Base-by-base conservation (phyloP, 2,329 filamentous ascomycete species). In the Diaporthe amygdali region DNA sequence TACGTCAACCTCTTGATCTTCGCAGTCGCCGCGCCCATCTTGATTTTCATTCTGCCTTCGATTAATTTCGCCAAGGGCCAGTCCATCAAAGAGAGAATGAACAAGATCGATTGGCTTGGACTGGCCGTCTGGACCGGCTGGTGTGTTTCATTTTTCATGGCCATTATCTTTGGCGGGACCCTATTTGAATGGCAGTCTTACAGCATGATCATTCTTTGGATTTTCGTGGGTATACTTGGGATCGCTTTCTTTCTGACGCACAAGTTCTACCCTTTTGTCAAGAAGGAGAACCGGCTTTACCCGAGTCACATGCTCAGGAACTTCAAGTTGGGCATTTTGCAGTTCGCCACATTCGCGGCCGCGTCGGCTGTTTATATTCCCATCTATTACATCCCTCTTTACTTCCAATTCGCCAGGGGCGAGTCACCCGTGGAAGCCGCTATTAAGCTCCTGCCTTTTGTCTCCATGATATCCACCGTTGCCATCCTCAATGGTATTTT, bases 351-450 rank as follows among this genome's bases (percentile, higher is more conserved):
- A 22, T 15, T 15, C 6, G 10, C 3, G 17, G 3, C 5, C 6
- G 44, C 17, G 22, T 32, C n/a, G 25, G 27, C 8, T n/a, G 15
- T 12, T 30, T 52, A 39, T n/a, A 10, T 39, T 8, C 17, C 27
- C 44, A 27, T 84, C n/a, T 88, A 87, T 75, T 88, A 84, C 74
- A 82, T 87, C 9, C 86, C 87, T 0, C 75, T 88, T 0, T 85
- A 81, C 75, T 88, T 88, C 75, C 83, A 86, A 73, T 88, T 87
- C 75, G 80, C 80, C 0, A 77, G 78, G 1, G 81, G 80, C 6
- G 85, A 86, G 47, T 77, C 74, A 0, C 78, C 83, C 0, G 74
- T 86, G 2, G 71, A 81, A 14, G 80, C 84, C 12, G 83, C 77
- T 0, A 79, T 84, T 1, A 77, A 80, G 14, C 76, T 86, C 0